phyloP scores from a whole-genome alignment of 2,329 filamentous ascomycete species.

The Akanthomyces lecanii region DNA sequence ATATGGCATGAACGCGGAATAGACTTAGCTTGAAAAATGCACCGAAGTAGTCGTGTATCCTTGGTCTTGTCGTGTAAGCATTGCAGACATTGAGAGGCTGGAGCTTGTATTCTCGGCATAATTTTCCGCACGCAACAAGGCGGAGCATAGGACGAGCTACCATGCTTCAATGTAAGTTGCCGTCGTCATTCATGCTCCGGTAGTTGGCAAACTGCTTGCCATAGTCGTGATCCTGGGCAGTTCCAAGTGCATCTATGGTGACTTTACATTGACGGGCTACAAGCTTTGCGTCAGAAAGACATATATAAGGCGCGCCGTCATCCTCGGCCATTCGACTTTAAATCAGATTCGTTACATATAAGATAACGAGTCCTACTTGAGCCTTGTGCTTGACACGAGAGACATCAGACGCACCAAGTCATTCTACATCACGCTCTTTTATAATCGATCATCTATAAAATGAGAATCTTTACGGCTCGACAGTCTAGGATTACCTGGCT shows the following conservation, averaged over 20 bases:
- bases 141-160: neutral
- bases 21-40: neutral
- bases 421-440: neutral
- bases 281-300: neutral
- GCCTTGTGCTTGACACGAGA: neutral
- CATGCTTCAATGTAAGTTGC: neutral
- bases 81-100: neutral
- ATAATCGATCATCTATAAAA: neutral
- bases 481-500: constrained; percentile 4
- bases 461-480: neutral
- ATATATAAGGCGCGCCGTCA: neutral
- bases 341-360: neutral
- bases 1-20: neutral
- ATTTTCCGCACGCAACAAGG: neutral
- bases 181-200: neutral
- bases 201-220: neutral
- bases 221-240: neutral
- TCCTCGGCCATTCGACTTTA: no score
- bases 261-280: neutral
- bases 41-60: neutral
- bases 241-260: neutral
- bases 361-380: neutral
- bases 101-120: neutral
- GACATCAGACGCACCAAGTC: neutral
- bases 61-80: neutral